These are phyloP conservation scores for Colletotrichum melonis DNA, from an alignment of 2,329 filamentous ascomycete genomes.

Conservation along the genomic window DNA sequence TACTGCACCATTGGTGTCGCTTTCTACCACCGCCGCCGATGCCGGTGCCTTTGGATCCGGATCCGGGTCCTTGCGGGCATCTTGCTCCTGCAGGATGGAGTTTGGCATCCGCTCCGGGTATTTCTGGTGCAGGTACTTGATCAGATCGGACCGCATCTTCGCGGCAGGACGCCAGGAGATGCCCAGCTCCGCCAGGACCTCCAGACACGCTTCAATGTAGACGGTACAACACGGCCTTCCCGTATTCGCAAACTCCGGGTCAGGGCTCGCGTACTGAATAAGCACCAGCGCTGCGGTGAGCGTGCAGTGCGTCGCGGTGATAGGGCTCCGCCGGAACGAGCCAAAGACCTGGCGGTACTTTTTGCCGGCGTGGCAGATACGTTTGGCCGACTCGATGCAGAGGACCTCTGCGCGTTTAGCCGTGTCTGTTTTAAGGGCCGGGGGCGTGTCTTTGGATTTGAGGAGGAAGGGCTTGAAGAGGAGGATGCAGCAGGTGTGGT, in stretches of 20 bases:
- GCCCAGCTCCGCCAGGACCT: conserved; percentile 23
- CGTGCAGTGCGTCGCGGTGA: conserved; percentile 48
- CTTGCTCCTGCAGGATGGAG: conserved; percentile 10
- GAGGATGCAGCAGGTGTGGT: conserved; percentile 47
- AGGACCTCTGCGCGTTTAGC: conserved; percentile 16
- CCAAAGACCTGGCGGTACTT: conserved; percentile 48
- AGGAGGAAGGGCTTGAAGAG: conserved; percentile 44
- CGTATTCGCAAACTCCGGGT: conserved; percentile 25
- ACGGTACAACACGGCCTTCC: conserved; percentile 28
- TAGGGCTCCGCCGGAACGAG: conserved; percentile 46
- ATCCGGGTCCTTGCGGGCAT: not conserved
- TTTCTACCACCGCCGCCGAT: not conserved
- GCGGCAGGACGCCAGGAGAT: conserved; percentile 28
- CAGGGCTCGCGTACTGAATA: conserved; percentile 31
- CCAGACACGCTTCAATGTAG: conserved; percentile 31
- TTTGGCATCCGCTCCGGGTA: conserved; percentile 30
- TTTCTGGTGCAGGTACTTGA: conserved; percentile 26
- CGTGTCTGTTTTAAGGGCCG: not conserved
- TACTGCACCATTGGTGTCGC: not conserved
- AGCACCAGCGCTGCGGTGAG: conserved; percentile 45
- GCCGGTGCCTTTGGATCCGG: not conserved
- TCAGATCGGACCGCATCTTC: conserved; percentile 23
- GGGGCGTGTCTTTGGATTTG: not conserved
- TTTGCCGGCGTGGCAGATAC: conserved; percentile 42
- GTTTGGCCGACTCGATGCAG: conserved; percentile 40